A percentile compares a stretch with the other conserved stretches of the same genome.
phyloP scores from a whole-genome alignment of 306 rosid species.

The Casuarina cunninghamiana region DNA sequence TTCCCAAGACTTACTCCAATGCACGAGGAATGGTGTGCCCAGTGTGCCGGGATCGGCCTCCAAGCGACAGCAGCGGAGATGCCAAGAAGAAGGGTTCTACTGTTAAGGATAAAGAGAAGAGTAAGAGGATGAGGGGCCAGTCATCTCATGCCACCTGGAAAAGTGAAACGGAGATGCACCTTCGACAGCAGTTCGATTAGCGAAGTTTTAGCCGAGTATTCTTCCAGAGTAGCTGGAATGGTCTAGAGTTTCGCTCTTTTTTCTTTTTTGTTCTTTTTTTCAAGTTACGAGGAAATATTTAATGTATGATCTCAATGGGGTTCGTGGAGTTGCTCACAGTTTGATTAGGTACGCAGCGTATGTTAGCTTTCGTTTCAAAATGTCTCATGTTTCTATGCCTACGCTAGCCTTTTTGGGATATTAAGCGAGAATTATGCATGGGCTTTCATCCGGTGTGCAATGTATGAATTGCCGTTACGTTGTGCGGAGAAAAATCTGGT shows the following conservation, averaged over 20 bases:
- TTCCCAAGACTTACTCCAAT: slow-evolving; percentile 81
- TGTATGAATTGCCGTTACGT: too few relatives aligned
- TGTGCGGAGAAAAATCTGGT: too few relatives aligned
- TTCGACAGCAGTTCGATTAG: slow-evolving; percentile 89
- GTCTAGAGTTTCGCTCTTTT: background rate
- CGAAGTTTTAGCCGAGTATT: background rate
- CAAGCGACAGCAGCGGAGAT: slow-evolving; percentile 47
- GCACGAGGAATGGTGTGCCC: slow-evolving; percentile 93
- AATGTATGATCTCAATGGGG: background rate
- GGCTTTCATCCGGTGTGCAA: background rate
- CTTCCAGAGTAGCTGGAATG: slow-evolving; percentile 6
- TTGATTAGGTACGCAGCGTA: background rate
- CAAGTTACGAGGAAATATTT: slow-evolving; percentile 15
- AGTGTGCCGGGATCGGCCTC: slow-evolving; percentile 79
- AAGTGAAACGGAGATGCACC: slow-evolving; percentile 96
- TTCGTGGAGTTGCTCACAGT: background rate
- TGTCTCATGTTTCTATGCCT: background rate
- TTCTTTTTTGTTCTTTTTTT: slow-evolving; percentile 2
- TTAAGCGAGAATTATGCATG: background rate
- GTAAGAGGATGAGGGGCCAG: slow-evolving; percentile 89
- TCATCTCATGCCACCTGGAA: slow-evolving; percentile 97
- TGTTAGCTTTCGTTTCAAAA: background rate
- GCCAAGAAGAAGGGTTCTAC: slow-evolving; percentile 86
- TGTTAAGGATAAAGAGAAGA: slow-evolving; percentile 88
- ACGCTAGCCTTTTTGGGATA: too few relatives aligned